Conservation (phyloP, 352 stramenopile genomes). For the Phytophthora pseudosyringae region DNA sequence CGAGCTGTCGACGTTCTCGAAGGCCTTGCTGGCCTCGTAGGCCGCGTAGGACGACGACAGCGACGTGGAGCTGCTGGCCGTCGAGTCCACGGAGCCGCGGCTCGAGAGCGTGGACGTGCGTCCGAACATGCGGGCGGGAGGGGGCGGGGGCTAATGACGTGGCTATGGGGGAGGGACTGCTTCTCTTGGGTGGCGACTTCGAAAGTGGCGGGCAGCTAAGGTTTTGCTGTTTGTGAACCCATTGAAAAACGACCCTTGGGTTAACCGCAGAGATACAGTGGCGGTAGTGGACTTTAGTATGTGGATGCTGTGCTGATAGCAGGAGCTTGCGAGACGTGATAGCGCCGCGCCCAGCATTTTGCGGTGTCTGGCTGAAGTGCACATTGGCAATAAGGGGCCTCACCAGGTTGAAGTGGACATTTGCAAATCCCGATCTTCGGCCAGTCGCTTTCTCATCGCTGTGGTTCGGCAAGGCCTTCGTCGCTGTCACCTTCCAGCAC, state of each 20-base stretch:
- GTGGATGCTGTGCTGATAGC: background rate
- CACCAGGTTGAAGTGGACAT: conserved; percentile 18
- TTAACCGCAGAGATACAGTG: conserved; percentile 8
- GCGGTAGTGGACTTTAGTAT: background rate
- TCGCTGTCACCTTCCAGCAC: background rate
- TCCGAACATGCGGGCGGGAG: conserved; percentile 7
- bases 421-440: conserved; percentile 12
- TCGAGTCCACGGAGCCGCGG: conserved; percentile 7
- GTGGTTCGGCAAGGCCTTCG: too few relatives aligned
- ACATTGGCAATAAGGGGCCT: too few relatives aligned
- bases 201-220: conserved; percentile 16
- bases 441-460: background rate
- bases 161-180: background rate
- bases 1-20: conserved; percentile 39
- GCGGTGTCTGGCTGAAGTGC: too few relatives aligned
- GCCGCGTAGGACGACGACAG: conserved; percentile 29
- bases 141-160: conserved; percentile 1
- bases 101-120: conserved; percentile 22
- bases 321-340: background rate
- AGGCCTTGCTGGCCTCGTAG: conserved; percentile 35
- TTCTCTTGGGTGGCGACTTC: conserved; percentile 6
- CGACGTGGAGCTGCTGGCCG: conserved; percentile 17
- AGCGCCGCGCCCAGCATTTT: background rate
- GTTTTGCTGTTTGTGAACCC: conserved; percentile 17
- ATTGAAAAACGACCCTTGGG: conserved; percentile 20